Evolutionary conservation across 202 grass and related monocot genomes (phyloP).

Genomic region (Musa balbisiana): DNA sequence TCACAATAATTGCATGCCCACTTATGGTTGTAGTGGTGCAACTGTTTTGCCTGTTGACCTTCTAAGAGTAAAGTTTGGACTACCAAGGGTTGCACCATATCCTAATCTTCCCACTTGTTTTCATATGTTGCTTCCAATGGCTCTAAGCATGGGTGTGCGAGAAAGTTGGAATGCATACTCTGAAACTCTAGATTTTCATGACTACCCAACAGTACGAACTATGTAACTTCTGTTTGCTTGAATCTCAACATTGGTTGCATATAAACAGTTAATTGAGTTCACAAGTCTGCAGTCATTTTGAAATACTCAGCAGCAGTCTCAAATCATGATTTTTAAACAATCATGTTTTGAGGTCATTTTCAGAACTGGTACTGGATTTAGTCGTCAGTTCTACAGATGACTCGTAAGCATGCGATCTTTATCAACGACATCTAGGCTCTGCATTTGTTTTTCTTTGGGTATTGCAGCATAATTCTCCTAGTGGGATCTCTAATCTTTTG

Average conservation of each 20-base stretch:
- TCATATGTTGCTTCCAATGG: neutral
- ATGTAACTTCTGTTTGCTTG: neutral
- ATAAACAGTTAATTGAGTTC: neutral
- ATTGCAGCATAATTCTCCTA: neutral
- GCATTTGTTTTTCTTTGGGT: slow-evolving; percentile 8
- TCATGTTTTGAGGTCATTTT: neutral
- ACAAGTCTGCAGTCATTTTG: neutral
- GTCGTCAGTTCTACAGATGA: neutral
- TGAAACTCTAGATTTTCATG: neutral
- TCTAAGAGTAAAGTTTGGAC: neutral
- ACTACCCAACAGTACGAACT: neutral
- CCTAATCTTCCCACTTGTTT: slow-evolving; percentile 13
- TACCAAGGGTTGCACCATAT: slow-evolving; percentile 7
- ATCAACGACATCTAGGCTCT: neutral
- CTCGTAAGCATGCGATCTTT: neutral
- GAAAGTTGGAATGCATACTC: slow-evolving; percentile 6
- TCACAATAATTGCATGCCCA: slow-evolving; percentile 15
- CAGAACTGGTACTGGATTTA: slow-evolving; percentile 7
- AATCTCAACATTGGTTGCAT: neutral
- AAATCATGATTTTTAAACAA: neutral
- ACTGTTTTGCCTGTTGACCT: slow-evolving; percentile 22
- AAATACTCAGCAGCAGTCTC: neutral
- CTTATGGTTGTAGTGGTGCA: neutral
- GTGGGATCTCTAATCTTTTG: neutral
- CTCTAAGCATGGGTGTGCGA: neutral